Percentiles rank a stretch among this genome's conserved stretches.
phyloP scores from a whole-genome alignment of 2,329 filamentous ascomycete species.

The Fusarium proliferatum region DNA sequence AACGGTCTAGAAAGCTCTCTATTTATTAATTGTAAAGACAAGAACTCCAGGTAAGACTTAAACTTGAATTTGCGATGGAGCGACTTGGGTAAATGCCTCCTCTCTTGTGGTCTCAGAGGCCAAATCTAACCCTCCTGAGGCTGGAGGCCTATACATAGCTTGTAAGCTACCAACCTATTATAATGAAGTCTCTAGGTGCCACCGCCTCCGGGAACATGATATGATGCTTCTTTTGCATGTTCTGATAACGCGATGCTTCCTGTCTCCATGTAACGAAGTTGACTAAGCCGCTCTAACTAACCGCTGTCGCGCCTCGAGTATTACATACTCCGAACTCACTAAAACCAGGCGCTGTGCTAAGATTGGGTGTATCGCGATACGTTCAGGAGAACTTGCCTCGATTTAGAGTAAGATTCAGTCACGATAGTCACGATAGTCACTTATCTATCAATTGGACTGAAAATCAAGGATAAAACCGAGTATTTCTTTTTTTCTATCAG shows the following conservation, averaged over 20 bases:
- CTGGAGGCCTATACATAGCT: neutral
- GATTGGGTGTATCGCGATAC: constrained; percentile 6
- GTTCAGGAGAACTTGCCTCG: neutral
- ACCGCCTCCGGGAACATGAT: neutral
- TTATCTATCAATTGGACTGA: neutral
- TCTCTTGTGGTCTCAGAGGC: too few species aligned
- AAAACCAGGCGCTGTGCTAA: neutral
- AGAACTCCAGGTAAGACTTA: neutral
- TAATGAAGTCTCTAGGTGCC: neutral
- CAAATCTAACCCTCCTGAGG: neutral
- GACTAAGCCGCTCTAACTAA: neutral
- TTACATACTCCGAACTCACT: neutral
- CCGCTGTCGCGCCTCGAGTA: neutral
- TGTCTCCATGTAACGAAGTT: neutral
- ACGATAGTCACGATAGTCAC: neutral
- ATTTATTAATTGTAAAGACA: too few species aligned
- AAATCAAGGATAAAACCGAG: neutral
- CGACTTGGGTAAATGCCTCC: neutral
- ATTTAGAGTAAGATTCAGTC: neutral
- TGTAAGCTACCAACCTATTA: too few species aligned
- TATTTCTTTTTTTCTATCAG: neutral
- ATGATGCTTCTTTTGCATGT: neutral
- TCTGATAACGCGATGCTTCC: neutral
- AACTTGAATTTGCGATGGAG: neutral
- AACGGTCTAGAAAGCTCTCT: neutral